Percentiles rank a stretch among this genome's conserved stretches.
phyloP scores from a whole-genome alignment of 2,329 filamentous ascomycete genomes.

The Fusarium liriodendri region DNA sequence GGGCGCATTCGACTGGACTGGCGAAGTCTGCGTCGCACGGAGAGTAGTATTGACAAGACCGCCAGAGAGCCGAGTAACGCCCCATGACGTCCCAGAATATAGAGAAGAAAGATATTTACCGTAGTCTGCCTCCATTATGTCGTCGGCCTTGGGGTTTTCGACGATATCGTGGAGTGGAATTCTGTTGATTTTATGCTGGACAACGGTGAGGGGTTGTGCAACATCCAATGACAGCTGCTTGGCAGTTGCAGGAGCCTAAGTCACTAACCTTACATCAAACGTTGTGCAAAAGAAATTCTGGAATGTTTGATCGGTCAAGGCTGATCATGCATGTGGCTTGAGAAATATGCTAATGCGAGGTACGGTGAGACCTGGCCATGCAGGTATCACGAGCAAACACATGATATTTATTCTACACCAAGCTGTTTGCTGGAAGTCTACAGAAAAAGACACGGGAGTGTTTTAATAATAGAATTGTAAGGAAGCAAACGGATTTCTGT shows the following conservation, averaged over 20 bases:
- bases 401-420: not conserved
- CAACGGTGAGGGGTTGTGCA: not conserved
- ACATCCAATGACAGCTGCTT: not conserved
- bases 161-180: not conserved
- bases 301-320: not conserved
- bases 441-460: not conserved
- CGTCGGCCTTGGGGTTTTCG: not conserved
- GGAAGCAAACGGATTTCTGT: not conserved
- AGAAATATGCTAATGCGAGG: not conserved
- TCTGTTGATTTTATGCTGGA: not conserved
- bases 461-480: not conserved
- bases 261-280: not conserved
- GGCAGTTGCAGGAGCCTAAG: not conserved
- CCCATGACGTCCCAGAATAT: not conserved
- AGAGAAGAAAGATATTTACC: not conserved
- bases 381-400: not conserved
- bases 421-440: not conserved
- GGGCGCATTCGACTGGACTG: conserved; percentile 1
- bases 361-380: not conserved
- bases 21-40: conserved; percentile 7
- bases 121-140: not conserved
- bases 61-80: conserved; percentile 8
- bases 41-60: conserved; percentile 31
- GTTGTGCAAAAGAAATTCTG: not conserved
- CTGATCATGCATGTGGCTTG: not conserved